Evolutionary conservation across 495 filamentous ascomycete species (phyloP).

Genomic region (Daldinia loculata): DNA sequence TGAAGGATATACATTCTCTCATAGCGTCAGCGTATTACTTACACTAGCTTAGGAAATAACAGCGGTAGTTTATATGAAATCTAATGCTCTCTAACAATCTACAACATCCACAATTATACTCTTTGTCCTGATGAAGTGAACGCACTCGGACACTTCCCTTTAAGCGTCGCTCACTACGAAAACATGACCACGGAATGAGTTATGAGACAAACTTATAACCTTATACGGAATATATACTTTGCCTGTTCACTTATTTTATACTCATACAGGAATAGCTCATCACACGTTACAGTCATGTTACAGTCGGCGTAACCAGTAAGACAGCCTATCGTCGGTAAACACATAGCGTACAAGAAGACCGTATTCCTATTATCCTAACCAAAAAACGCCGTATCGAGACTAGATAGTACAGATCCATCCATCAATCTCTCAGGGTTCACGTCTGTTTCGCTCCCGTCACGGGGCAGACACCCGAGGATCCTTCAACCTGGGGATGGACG

Average conservation of each 20-base stretch:
- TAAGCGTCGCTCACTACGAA: neutral
- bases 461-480: slow-evolving; percentile 51
- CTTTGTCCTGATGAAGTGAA: neutral
- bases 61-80: neutral
- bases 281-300: neutral
- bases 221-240: neutral
- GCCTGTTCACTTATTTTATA: neutral
- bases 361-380: neutral
- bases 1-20: neutral
- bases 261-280: neutral
- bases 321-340: neutral
- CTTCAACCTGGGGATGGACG: slow-evolving; percentile 50
- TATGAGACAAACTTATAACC: neutral
- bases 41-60: neutral
- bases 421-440: neutral
- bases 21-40: neutral
- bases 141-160: neutral
- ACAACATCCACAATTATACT: neutral
- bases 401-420: neutral
- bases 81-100: too few species aligned
- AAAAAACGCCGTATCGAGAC: neutral
- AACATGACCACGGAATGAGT: neutral
- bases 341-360: neutral
- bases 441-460: slow-evolving; percentile 49
- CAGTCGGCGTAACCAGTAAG: neutral